Base-by-base conservation (phyloP, 1,284 basidiomycete species). In the Cryptococcus sp. region DNA sequence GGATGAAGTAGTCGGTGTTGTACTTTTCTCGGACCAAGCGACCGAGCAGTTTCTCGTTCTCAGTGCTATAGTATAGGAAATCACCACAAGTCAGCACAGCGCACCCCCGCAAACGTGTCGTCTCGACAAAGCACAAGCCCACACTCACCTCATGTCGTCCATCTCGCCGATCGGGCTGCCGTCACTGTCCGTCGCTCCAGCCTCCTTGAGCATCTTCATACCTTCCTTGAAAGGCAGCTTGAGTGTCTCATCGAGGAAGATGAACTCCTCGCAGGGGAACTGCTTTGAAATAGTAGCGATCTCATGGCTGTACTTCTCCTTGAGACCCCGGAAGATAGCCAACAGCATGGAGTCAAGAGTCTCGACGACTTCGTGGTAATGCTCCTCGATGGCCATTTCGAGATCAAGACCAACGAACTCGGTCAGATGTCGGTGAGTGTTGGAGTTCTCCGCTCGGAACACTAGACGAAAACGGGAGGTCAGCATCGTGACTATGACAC, bases 371-470 rank as follows among this genome's bases (percentile, higher is more conserved):
- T 95, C 96, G 80, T 99, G 94, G 74, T 99, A 99, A 78, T 98
- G 93, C 76, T 98, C 93, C 74, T 97, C 90, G 66, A 99, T 93
- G 2, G 88, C 84, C 96, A 99, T 99, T 79, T 99, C 96, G 67
- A 99, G 84, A 89, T 99, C 96, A 68, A 99, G 88, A 50, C 96
- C 96, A 67, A 93, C 91, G 80, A 98, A 99, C 80, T 99, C 96
- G 47, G 96, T 99, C 82, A 99, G 85, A 82, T 99, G 96, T 54
- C 96, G 88, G 77, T 97, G 91, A 4, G 95, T 98, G 80, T 96
- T 95, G 45, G 93, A 90, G 79, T 98, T 87, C 79, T 99, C 95
- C n/a, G 95, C 95, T 65, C 95, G 91, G 84, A 99, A 99, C 51
- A 98, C 93, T 62, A 35, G 20, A 13, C 49, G 35, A 25, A n/a